phyloP scores from a whole-genome alignment of 257 asterid species.

The Jaltomata sinuosa region DNA sequence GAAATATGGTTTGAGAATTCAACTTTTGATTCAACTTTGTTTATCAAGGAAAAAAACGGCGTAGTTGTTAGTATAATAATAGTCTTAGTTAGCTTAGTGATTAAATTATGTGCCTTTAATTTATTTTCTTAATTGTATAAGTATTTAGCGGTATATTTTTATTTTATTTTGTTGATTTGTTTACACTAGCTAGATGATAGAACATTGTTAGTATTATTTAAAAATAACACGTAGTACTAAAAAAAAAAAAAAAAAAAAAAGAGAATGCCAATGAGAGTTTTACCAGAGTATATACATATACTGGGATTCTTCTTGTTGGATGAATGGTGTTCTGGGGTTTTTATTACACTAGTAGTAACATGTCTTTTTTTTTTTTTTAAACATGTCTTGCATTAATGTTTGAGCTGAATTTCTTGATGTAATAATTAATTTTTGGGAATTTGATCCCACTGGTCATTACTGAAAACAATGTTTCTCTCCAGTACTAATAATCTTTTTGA shows the following conservation, averaged over 20 bases:
- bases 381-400: conserved; percentile 15
- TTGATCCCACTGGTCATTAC: conserved; percentile 16
- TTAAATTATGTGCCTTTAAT: not conserved
- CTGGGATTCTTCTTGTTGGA: conserved; percentile 4
- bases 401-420: conserved; percentile 11
- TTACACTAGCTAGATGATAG: not conserved
- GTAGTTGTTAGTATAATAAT: not conserved
- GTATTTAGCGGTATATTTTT: not conserved
- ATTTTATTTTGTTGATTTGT: not conserved
- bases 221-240: not conserved
- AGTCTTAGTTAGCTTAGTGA: not conserved
- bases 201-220: not conserved
- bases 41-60: not conserved
- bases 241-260: not conserved
- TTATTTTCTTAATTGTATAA: not conserved
- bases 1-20: conserved; percentile 19
- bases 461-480: conserved; percentile 21
- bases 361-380: not conserved
- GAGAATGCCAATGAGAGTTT: not conserved
- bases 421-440: conserved; percentile 11
- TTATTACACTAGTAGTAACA: not conserved
- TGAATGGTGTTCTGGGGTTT: conserved; percentile 2
- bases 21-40: not conserved
- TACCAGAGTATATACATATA: not conserved
- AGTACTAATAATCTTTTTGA: not conserved